A percentile compares a stretch with the other conserved stretches of the same genome.
These are phyloP conservation scores for Iberis pinnata DNA, from an alignment of 345 rosid species.

Conservation along the genomic window DNA sequence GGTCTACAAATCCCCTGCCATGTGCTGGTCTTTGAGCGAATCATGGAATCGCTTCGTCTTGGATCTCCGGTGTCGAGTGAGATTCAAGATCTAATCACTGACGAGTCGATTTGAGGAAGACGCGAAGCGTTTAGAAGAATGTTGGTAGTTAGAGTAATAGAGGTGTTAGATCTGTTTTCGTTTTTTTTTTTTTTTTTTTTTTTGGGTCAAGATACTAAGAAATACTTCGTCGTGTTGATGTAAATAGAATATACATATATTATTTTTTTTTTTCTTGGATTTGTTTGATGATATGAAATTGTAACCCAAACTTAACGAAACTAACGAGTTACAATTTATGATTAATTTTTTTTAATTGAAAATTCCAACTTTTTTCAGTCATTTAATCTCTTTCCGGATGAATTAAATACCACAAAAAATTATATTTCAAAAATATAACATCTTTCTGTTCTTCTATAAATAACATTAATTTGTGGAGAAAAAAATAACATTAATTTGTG, in stretches of 20 bases:
- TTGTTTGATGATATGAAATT: slow-evolving; percentile 7
- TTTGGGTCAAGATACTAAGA: slow-evolving; percentile 19
- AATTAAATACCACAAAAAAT: too few species aligned
- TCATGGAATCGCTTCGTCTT: slow-evolving; percentile 74
- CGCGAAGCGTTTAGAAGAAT: not conserved
- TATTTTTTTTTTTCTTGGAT: not conserved
- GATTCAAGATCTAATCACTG: slow-evolving; percentile 38
- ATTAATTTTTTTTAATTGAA: too few species aligned
- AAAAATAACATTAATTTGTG: too few species aligned
- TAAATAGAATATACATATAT: slow-evolving; percentile 15
- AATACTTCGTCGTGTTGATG: slow-evolving; percentile 16
- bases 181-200: slow-evolving; percentile 5
- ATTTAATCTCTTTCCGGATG: too few species aligned
- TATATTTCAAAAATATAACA: too few species aligned
- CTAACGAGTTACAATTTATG: too few species aligned
- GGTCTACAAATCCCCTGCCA: slow-evolving; percentile 86
- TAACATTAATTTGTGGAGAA: too few species aligned
- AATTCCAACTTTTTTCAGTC: too few species aligned
- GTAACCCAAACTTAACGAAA: too few species aligned
- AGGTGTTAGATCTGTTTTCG: slow-evolving; percentile 16
- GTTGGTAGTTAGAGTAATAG: slow-evolving; percentile 17
- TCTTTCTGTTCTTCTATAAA: too few species aligned
- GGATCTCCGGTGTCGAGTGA: slow-evolving; percentile 47
- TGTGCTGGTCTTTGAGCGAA: slow-evolving; percentile 65
- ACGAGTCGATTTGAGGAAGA: slow-evolving; percentile 12